Percentiles rank a stretch among this genome's conserved stretches.
phyloP scores from a whole-genome alignment of 225 moss, liverwort and hornwort genomes.

The Straminergon stramineum region DNA sequence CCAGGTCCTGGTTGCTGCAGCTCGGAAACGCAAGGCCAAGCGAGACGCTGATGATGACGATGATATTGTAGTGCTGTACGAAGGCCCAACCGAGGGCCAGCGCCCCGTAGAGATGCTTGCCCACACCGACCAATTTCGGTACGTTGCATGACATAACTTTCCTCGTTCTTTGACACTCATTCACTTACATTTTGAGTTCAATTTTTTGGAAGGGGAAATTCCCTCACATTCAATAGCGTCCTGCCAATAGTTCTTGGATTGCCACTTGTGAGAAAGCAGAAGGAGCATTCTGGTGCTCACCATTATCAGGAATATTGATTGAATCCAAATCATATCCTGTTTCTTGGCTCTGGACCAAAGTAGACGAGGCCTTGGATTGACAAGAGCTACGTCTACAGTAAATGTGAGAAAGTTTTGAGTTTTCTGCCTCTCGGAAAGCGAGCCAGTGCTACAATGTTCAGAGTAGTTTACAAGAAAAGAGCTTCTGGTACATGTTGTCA shows the following conservation, averaged over 20 bases:
- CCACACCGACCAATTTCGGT: constrained; percentile 75
- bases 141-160: neutral
- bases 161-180: neutral
- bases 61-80: constrained; percentile 5
- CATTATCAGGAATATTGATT: neutral
- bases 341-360: neutral
- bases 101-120: constrained; percentile 42
- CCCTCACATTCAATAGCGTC: neutral
- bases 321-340: neutral
- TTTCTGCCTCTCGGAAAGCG: neutral
- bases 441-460: neutral
- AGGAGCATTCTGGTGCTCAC: neutral
- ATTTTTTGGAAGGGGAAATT: neutral
- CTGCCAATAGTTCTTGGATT: neutral
- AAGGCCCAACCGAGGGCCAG: constrained; percentile 24
- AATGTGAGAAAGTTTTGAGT: neutral
- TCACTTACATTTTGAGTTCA: neutral
- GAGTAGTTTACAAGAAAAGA: neutral
- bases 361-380: neutral
- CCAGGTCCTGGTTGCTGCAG: constrained; percentile 41
- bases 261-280: neutral
- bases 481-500: neutral
- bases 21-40: constrained; percentile 25
- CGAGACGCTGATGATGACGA: neutral
- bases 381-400: neutral